Evolutionary conservation across 2,329 filamentous ascomycete species (phyloP).

Genomic region (Cladosporium colombiae): DNA sequence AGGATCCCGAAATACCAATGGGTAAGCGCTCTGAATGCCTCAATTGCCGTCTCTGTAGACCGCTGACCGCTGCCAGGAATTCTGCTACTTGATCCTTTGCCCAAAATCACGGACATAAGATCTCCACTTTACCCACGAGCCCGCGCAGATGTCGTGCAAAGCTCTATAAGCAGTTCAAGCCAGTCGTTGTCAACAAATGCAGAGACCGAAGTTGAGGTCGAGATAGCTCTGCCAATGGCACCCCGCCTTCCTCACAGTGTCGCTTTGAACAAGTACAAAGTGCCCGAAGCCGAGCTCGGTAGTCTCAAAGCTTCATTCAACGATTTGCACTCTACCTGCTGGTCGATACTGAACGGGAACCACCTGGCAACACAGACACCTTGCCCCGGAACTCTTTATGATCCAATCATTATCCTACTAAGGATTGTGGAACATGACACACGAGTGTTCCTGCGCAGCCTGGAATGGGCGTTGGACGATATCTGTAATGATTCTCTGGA

Average conservation of each 20-base stretch:
- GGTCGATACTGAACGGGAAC: not conserved
- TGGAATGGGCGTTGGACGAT: constrained; percentile 21
- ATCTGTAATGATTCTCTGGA: constrained; percentile 24
- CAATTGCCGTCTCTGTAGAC: not conserved
- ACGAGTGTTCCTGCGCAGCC: constrained; percentile 15
- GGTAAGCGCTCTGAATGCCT: not conserved
- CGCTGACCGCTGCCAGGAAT: constrained; percentile 11
- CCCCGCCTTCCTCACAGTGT: not conserved
- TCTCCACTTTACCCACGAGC: not conserved
- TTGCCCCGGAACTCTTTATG: not conserved
- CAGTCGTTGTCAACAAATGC: not conserved
- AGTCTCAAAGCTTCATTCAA: not conserved
- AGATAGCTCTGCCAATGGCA: constrained; percentile 11
- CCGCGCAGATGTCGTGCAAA: not conserved
- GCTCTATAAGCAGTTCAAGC: not conserved
- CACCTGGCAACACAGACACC: not conserved
- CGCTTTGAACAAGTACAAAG: constrained; percentile 3
- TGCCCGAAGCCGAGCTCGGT: not conserved
- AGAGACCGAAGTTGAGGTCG: not conserved
- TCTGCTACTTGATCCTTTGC: constrained; percentile 24
- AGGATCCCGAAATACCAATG: constrained; percentile 6
- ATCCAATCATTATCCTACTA: not conserved
- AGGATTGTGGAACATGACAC: constrained; percentile 4
- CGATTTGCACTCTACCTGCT: not conserved
- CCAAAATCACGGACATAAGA: constrained; percentile 17